These are phyloP conservation scores for Selenicereus undatus DNA, from an alignment of 148 eudicot genomes.

Conservation along the genomic window DNA sequence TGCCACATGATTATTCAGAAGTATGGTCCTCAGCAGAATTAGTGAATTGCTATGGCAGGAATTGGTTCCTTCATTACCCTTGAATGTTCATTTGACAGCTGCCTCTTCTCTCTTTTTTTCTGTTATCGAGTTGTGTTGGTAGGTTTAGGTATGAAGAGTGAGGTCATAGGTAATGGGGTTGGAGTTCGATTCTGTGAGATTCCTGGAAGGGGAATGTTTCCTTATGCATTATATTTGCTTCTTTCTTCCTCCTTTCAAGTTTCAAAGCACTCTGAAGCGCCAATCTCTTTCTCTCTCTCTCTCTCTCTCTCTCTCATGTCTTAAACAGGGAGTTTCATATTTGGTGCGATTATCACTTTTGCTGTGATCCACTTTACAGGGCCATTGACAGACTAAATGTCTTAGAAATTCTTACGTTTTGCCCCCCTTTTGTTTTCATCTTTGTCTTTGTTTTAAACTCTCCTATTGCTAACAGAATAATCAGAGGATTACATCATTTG, in stretches of 20 bases:
- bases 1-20: neutral
- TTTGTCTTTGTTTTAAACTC: neutral
- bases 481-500: no score
- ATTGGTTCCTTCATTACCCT: neutral
- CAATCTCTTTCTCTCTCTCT: no score
- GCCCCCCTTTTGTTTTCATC: neutral
- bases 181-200: no score
- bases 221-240: no score
- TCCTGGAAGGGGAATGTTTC: no score
- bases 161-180: no score
- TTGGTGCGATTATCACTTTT: neutral
- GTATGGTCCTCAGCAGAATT: neutral
- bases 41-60: neutral
- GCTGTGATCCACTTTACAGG: neutral
- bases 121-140: neutral
- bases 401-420: neutral
- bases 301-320: no score
- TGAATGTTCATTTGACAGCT: neutral
- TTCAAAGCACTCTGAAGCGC: no score
- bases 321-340: no score
- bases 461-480: no score
- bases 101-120: neutral
- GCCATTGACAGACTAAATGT: neutral
- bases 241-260: no score
- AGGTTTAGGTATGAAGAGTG: no score